A percentile compares a stretch with the other conserved stretches of the same genome.
Conservation (phyloP, 768 basidiomycete genomes). For the Termitomyces sp. region DNA sequence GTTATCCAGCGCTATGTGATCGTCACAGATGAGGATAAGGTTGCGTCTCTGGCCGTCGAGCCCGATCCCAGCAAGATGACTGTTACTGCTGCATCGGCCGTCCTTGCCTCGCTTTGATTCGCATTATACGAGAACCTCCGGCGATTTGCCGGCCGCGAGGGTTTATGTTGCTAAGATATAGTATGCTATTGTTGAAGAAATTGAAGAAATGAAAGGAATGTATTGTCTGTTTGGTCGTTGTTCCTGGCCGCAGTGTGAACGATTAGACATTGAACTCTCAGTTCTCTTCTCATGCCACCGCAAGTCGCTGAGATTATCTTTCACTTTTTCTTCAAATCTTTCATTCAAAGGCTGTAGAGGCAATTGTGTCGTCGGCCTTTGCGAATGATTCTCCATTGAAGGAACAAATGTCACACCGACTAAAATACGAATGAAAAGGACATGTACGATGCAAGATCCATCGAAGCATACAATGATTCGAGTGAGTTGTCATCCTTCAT, state of each 20-base stretch:
- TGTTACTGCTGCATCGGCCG: conserved; percentile 44
- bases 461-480: background rate
- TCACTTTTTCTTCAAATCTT: background rate
- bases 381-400: no score
- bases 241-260: background rate
- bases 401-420: no score
- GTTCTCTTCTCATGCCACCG: background rate
- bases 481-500: no score
- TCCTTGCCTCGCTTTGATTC: conserved; percentile 29
- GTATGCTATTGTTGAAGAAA: no score
- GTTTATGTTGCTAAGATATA: background rate
- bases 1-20: conserved; percentile 47
- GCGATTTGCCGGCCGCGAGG: background rate
- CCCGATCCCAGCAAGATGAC: conserved; percentile 38
- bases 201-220: background rate
- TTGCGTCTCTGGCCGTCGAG: conserved; percentile 50
- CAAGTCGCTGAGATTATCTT: background rate
- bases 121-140: background rate
- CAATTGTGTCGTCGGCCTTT: background rate
- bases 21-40: conserved; percentile 52
- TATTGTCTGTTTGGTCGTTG: background rate
- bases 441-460: background rate
- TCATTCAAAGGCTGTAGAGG: background rate
- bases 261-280: background rate
- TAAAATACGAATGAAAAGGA: background rate